These are phyloP conservation scores for Ochromonadaceae sp. DNA, from an alignment of 352 stramenopile genomes.

Conservation along the genomic window DNA sequence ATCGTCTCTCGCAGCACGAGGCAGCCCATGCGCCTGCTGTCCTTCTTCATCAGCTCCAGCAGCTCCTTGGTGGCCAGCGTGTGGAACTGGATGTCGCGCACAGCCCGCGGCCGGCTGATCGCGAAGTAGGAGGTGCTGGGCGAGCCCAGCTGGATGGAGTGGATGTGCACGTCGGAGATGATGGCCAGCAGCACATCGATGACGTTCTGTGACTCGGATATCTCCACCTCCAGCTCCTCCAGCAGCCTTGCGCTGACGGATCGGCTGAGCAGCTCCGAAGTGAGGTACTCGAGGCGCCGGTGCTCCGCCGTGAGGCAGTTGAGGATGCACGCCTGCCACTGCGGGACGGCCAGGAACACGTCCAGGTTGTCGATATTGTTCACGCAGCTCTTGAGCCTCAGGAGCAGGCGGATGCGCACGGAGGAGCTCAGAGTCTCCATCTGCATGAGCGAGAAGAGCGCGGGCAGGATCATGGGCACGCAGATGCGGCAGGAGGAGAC, in stretches of 20 bases:
- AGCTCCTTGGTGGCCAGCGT: slow-evolving; percentile 5
- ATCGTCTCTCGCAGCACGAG: slow-evolving; percentile 19
- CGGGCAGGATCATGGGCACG: slow-evolving; percentile 18
- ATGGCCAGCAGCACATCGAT: too few relatives aligned
- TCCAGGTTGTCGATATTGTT: slow-evolving; percentile 16
- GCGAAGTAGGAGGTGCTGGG: too few relatives aligned
- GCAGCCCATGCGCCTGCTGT: neutral
- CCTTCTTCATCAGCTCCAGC: neutral
- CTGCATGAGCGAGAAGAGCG: slow-evolving; percentile 21
- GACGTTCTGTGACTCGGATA: too few relatives aligned
- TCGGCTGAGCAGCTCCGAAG: neutral
- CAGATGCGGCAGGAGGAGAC: neutral
- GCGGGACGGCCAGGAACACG: slow-evolving; percentile 18
- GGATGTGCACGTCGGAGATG: too few relatives aligned
- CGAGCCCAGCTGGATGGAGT: too few relatives aligned
- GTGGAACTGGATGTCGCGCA: too few relatives aligned
- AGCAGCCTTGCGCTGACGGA: too few relatives aligned
- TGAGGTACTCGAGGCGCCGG: neutral
- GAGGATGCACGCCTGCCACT: slow-evolving; percentile 26
- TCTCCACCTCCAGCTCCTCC: too few relatives aligned
- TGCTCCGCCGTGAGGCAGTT: slow-evolving; percentile 16
- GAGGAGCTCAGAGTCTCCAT: slow-evolving; percentile 1
- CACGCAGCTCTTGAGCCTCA: slow-evolving; percentile 14
- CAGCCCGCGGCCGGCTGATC: too few relatives aligned
- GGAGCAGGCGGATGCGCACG: slow-evolving; percentile 4